phyloP scores from a whole-genome alignment of 139 green algal genomes.

The Mychonastes homosphaera region DNA sequence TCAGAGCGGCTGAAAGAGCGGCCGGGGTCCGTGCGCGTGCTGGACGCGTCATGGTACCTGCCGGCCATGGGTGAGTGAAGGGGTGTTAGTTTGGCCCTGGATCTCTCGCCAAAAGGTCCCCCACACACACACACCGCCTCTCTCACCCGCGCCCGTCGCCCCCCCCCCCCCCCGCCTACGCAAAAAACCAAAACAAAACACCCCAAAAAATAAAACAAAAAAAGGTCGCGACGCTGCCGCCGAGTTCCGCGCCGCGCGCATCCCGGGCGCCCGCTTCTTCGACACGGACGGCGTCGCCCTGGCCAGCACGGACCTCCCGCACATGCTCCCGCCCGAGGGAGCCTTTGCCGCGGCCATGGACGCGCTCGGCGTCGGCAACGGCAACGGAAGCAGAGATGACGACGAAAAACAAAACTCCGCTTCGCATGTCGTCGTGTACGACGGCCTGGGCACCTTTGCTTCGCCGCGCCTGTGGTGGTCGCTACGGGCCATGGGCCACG shows the following conservation, averaged over 20 bases:
- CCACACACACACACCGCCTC: not conserved
- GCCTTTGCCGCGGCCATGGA: conserved; percentile 75
- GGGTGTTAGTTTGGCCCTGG: too few species aligned
- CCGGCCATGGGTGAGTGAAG: conserved; percentile 29
- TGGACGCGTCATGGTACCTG: conserved; percentile 71
- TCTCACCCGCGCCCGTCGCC: not conserved
- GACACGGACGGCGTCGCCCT: conserved; percentile 52
- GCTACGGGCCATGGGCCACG: conserved; percentile 72
- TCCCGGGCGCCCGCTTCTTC: conserved; percentile 62
- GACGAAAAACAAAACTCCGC: conserved; percentile 80
- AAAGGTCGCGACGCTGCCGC: conserved; percentile 27
- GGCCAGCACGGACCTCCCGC: conserved; percentile 33
- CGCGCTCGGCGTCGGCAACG: conserved; percentile 58
- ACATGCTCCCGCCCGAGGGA: conserved; percentile 56
- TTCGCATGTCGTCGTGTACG: conserved; percentile 80
- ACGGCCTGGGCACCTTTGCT: conserved; percentile 78
- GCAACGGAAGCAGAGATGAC: conserved; percentile 70
- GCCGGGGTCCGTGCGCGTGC: conserved; percentile 22
- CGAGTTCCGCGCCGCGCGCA: conserved; percentile 54
- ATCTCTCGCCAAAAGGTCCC: too few species aligned
- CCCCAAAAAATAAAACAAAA: not conserved
- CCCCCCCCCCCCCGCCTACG: not conserved
- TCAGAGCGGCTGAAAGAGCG: conserved; percentile 18
- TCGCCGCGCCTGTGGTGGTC: conserved; percentile 85
- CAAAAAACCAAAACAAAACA: too few species aligned